Base-by-base conservation (phyloP, 1,284 basidiomycete genomes). In the Sporisorium sorghi region DNA sequence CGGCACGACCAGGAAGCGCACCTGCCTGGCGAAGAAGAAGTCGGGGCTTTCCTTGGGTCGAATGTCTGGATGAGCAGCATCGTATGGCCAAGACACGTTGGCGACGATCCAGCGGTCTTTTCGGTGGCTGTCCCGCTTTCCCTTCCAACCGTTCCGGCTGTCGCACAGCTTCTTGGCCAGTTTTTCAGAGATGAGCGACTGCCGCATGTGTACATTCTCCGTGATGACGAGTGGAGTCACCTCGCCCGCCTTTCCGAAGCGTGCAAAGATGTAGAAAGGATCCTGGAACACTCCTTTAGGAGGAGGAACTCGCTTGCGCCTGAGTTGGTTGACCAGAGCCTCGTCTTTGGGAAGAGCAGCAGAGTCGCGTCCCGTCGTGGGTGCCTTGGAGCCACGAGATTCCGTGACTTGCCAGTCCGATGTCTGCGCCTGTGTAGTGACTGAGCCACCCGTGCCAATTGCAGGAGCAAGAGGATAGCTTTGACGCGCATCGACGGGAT, bases 171-270 rank as follows among this genome's bases (percentile, higher is more conserved):
- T 28, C n/a, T 43, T 26, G 28, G 58, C 58, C 32, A 48, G 26
- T 35, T 15, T 23, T 19, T 50, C 46, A 2, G 59, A 61, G 26
- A 61, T 61, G 39, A 61, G 52, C 21, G 59, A 61, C 14, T 47
- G 23, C n/a, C 24, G 33, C 11, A 52, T 46, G 24, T 39, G 21
- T 32, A 46, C n/a, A 43, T 50, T 28, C 32, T 44, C 58, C 8
- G 57, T 46, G 48, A 58, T 33, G 17, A 59, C 43, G n/a, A 59
- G 23, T 2, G 49, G n/a, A 11, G 49, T 30, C 49, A 44, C 11
- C 21, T 21, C 24, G 9, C 17, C 21, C 12, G 33, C 33, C n/a
- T 51, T 46, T 26, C 58, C 58, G 11, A 52, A 30, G 11, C 48
- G n/a, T 30, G 58, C 49, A 52, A 59, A 59, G 7, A 59, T 32